phyloP scores from a whole-genome alignment of 371 early-diverging fungal species.

The Rhizopus sp. region DNA sequence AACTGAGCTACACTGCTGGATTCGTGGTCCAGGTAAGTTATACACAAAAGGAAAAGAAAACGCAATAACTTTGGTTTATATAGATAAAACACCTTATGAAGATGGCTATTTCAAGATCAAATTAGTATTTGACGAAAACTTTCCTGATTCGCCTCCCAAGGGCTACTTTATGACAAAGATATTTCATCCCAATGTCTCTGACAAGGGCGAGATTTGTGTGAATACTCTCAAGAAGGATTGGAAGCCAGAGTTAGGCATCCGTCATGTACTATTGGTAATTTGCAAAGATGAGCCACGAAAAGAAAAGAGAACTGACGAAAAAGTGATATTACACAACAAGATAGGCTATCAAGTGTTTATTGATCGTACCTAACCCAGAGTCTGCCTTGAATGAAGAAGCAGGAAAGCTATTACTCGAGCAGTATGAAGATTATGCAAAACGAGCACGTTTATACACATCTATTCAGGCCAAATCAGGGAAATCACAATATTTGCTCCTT shows the following conservation, averaged over 20 bases:
- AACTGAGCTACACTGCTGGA: constrained; percentile 79
- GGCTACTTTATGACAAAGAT: constrained; percentile 85
- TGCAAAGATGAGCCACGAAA: neutral
- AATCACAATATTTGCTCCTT: constrained; percentile 26
- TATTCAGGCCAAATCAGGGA: constrained; percentile 70
- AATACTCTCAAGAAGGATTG: constrained; percentile 93
- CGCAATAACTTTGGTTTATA: neutral
- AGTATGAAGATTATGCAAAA: constrained; percentile 79
- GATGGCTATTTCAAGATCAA: constrained; percentile 73
- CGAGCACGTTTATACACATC: constrained; percentile 75
- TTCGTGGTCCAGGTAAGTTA: constrained; percentile 80
- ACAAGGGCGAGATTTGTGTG: constrained; percentile 89
- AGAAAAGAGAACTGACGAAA: neutral
- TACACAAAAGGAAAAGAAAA: neutral
- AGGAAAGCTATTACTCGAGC: constrained; percentile 82
- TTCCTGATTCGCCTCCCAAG: constrained; percentile 79
- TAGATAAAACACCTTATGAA: constrained; percentile 79
- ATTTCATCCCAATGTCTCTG: constrained; percentile 92
- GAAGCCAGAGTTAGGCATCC: constrained; percentile 80
- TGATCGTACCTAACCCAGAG: constrained; percentile 93
- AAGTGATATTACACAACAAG: neutral
- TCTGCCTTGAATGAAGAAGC: constrained; percentile 94
- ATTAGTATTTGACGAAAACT: constrained; percentile 63
- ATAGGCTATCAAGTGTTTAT: constrained; percentile 85
- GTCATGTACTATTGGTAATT: constrained; percentile 77